A percentile compares a stretch with the other conserved stretches of the same genome.
Evolutionary conservation across 352 stramenopile genomes (phyloP).

Genomic region (Globisporangium acanthophoron): DNA sequence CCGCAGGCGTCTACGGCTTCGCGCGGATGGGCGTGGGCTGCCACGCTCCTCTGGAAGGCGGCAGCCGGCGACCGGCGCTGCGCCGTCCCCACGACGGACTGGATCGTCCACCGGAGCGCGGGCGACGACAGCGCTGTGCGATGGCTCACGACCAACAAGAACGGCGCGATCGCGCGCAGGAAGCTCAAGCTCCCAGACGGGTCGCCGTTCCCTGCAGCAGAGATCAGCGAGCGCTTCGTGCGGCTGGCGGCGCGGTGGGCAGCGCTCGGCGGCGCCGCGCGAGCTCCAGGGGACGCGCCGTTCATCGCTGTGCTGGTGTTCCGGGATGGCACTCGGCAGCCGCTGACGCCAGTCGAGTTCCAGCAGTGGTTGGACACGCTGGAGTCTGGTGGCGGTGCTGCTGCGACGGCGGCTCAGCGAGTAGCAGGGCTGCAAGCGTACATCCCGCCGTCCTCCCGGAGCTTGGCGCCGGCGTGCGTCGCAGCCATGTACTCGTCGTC

Average conservation of each 20-base stretch:
- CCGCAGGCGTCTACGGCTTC: not conserved
- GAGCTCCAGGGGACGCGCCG: not conserved
- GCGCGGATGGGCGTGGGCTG: slow-evolving; percentile 35
- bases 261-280: not conserved
- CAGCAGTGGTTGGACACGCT: slow-evolving; percentile 20
- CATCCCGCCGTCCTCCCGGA: slow-evolving; percentile 1
- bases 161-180: slow-evolving; percentile 35
- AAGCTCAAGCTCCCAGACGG: slow-evolving; percentile 15
- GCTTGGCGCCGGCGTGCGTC: not conserved
- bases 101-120: slow-evolving; percentile 19
- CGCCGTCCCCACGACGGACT: slow-evolving; percentile 32
- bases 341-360: slow-evolving; percentile 14
- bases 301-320: slow-evolving; percentile 16
- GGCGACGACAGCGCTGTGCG: not conserved
- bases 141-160: slow-evolving; percentile 56
- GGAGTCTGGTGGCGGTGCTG: not conserved
- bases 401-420: too few species aligned
- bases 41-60: slow-evolving; percentile 22
- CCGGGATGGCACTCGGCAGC: slow-evolving; percentile 5
- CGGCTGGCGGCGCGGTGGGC: slow-evolving; percentile 22
- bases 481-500: slow-evolving; percentile 3
- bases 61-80: slow-evolving; percentile 16
- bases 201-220: slow-evolving; percentile 14
- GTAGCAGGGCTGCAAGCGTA: slow-evolving; percentile 20
- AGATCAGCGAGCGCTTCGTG: slow-evolving; percentile 42